Evolutionary conservation across 345 rosid genomes (phyloP), one percentile per base, ranked within the genome.

Genomic region (Citrus cavaleriei): DNA sequence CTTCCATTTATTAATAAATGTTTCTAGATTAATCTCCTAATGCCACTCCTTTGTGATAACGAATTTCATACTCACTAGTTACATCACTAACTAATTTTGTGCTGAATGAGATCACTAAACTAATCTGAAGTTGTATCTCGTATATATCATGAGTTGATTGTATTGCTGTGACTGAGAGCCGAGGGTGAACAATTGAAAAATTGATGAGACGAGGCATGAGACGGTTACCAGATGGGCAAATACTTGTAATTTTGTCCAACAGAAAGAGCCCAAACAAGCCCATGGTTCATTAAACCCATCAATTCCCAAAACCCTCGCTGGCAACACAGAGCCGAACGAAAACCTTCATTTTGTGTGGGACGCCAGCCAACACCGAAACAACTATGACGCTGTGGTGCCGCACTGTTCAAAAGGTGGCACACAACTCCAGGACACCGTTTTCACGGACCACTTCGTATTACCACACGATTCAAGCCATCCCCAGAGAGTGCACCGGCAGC

Each of bases 391-490:
- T 51, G 82, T 87, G 85, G 88, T 88, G 86, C 87, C 89, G 91
- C 83, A 77, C 85, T 80, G 80, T 91, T 27, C 81, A 78, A 72
- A 24, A 84, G 89, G 90, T 61, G 84, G 83, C 64, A 16, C 79
- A 38, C 77, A 72, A 30, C 68, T 60, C 61, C 34, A 30, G 77
- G 32, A 37, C 78, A 24, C 78, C 79, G 6, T 25, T 76, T 8
- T 40, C 19, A 1, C 46, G 6, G 54, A 1, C 80, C 65, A 32
- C 74, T 72, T 28, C 49, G 6, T 19, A 62, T 61, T 91, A 86
- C 81, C 89, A 89, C 78, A 92, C 93, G 67, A 92, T 93, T 67
- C 96, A 93, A 83, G 98, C 98, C 51, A 82, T 91, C 4, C 96
- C 93, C 5, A 83, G 98, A 1, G 96, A 93, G 68, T 82, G 69